Percentiles rank a stretch among this genome's conserved stretches.
These are phyloP conservation scores for Aegilops speltoides DNA, from an alignment of 176 grass and related monocot genomes.

Conservation along the genomic window DNA sequence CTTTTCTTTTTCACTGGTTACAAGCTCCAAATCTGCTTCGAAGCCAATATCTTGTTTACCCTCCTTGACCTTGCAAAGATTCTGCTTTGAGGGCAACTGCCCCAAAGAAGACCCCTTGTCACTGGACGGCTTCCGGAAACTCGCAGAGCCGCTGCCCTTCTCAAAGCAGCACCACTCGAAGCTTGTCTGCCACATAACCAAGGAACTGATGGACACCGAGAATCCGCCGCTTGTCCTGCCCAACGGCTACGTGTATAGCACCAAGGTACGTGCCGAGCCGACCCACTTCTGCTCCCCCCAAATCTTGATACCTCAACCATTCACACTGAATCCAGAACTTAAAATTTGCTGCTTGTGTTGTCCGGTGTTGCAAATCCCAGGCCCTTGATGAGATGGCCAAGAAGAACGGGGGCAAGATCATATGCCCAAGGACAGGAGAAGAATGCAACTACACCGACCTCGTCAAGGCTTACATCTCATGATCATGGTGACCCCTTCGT, in stretches of 20 bases:
- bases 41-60: conserved; percentile 16
- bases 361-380: conserved; percentile 33
- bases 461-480: conserved; percentile 85
- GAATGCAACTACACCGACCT: conserved; percentile 69
- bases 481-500: background rate
- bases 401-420: conserved; percentile 76
- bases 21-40: background rate
- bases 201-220: conserved; percentile 97
- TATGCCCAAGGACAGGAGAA: conserved; percentile 76
- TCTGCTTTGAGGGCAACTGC: conserved; percentile 71
- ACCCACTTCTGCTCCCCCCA: background rate
- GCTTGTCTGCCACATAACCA: conserved; percentile 94
- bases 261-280: conserved; percentile 49
- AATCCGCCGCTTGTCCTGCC: conserved; percentile 89
- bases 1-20: conserved; percentile 11
- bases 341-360: background rate
- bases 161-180: conserved; percentile 96
- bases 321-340: background rate
- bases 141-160: conserved; percentile 77
- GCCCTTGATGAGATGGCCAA: conserved; percentile 93
- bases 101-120: conserved; percentile 94
- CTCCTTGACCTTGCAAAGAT: conserved; percentile 66
- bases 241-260: conserved; percentile 91
- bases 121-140: conserved; percentile 70
- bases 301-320: background rate